Conservation (phyloP, 495 filamentous ascomycete species). For the Hypoxylon intermedium region DNA sequence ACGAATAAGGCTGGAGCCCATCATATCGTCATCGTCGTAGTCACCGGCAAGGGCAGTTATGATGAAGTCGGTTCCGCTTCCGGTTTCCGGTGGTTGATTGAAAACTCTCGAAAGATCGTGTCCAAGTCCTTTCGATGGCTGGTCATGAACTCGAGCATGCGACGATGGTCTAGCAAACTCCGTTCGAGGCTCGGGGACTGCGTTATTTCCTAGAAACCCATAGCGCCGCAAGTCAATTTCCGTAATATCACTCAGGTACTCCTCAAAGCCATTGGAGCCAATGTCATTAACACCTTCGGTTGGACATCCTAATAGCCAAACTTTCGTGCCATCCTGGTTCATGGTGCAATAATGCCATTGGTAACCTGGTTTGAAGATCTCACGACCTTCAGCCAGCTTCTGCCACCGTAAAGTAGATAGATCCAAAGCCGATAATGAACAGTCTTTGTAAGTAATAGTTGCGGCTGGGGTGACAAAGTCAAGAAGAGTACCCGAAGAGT, state of each 20-base stretch:
- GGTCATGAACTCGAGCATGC: slow-evolving; percentile 48
- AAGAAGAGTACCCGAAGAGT: slow-evolving; percentile 88
- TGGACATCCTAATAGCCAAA: slow-evolving; percentile 92
- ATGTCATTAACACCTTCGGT: slow-evolving; percentile 67
- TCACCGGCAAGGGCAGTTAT: slow-evolving; percentile 79
- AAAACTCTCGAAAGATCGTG: slow-evolving; percentile 85
- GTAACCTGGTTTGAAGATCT: slow-evolving; percentile 86
- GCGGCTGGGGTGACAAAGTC: slow-evolving; percentile 93
- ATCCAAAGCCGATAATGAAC: slow-evolving; percentile 86
- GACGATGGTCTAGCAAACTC: slow-evolving; percentile 61
- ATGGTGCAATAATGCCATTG: slow-evolving; percentile 98
- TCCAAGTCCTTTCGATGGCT: slow-evolving; percentile 72
- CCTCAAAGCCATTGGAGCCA: slow-evolving; percentile 67
- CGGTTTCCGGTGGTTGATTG: slow-evolving; percentile 76
- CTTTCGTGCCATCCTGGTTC: slow-evolving; percentile 90
- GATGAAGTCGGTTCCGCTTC: slow-evolving; percentile 83
- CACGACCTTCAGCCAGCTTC: slow-evolving; percentile 87
- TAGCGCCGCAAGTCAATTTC: slow-evolving; percentile 85
- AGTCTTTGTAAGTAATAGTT: slow-evolving; percentile 81
- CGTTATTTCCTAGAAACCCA: slow-evolving; percentile 82
- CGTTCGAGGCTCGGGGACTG: slow-evolving; percentile 64
- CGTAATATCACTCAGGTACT: slow-evolving; percentile 92
- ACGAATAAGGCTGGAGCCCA: slow-evolving; percentile 55
- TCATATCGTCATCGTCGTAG: slow-evolving; percentile 67
- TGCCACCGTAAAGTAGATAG: slow-evolving; percentile 88